Conservation (phyloP, 495 filamentous ascomycete species). For the Mycothermus thermophilus region DNA sequence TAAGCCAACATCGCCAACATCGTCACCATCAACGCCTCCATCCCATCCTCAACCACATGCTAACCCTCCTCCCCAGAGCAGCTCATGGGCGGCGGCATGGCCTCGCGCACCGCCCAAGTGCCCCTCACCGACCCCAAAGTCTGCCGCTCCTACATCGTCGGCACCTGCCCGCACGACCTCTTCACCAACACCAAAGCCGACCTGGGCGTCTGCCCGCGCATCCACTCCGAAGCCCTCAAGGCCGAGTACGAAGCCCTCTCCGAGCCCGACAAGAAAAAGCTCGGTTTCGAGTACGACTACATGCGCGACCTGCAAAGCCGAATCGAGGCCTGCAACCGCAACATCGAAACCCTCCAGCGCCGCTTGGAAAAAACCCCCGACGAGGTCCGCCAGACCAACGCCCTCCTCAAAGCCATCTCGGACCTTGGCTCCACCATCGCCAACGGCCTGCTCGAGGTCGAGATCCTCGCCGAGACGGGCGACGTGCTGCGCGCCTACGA, state of each 20-base stretch:
- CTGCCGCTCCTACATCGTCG: slow-evolving; percentile 86
- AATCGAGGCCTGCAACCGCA: slow-evolving; percentile 90
- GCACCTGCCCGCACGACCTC: slow-evolving; percentile 94
- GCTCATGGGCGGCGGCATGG: slow-evolving; percentile 61
- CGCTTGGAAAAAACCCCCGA: slow-evolving; percentile 94
- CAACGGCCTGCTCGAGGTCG: slow-evolving; percentile 69
- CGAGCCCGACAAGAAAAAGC: slow-evolving; percentile 54
- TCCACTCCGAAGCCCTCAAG: slow-evolving; percentile 80
- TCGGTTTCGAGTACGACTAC: slow-evolving; percentile 93
- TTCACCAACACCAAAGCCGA: slow-evolving; percentile 99
- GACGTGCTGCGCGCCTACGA: slow-evolving; percentile 67
- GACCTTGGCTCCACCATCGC: slow-evolving; percentile 71
- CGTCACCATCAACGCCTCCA: too few relatives aligned
- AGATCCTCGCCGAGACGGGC: slow-evolving; percentile 70
- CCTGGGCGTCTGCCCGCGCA: slow-evolving; percentile 77
- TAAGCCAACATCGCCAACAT: slow-evolving; percentile 33
- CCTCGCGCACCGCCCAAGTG: slow-evolving; percentile 61
- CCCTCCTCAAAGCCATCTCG: slow-evolving; percentile 74
- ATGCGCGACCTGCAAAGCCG: slow-evolving; percentile 88
- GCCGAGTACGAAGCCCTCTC: slow-evolving; percentile 65
- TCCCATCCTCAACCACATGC: not conserved
- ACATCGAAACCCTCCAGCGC: slow-evolving; percentile 81
- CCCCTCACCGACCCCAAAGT: slow-evolving; percentile 86
- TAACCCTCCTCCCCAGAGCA: slow-evolving; percentile 43
- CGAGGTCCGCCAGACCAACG: slow-evolving; percentile 94